Percentiles rank a stretch among this genome's conserved stretches.
phyloP scores from a whole-genome alignment of 2,329 filamentous ascomycete species.

The Colletotrichum spaethianum region DNA sequence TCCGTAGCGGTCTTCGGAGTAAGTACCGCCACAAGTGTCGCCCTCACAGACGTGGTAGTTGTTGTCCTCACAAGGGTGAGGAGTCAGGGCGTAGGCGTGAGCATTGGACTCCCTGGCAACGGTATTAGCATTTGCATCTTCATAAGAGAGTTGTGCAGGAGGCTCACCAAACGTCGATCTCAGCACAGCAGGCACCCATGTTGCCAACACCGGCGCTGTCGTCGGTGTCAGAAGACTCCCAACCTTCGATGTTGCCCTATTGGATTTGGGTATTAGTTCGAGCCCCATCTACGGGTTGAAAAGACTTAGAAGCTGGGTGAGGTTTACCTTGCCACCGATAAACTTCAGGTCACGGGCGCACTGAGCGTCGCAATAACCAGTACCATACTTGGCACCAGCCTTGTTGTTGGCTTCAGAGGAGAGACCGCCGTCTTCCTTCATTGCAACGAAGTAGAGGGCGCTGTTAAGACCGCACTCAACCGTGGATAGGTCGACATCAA shows the following conservation, averaged over 20 bases:
- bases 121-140: constrained; percentile 37
- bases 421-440: constrained; percentile 67
- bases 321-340: constrained; percentile 57
- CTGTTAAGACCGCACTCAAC: constrained; percentile 75
- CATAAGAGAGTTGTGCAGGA: not conserved
- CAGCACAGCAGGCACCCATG: constrained; percentile 45
- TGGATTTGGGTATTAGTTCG: not conserved
- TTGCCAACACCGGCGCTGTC: constrained; percentile 44
- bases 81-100: constrained; percentile 46
- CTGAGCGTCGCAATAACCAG: constrained; percentile 67
- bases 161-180: constrained; percentile 45
- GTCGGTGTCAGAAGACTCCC: constrained; percentile 43
- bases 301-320: not conserved
- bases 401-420: constrained; percentile 60
- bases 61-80: constrained; percentile 44
- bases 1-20: constrained; percentile 64
- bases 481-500: constrained; percentile 74
- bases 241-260: constrained; percentile 46
- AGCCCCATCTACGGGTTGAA: rapidly evolving
- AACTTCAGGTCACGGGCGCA: constrained; percentile 65
- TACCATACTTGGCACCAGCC: constrained; percentile 67
- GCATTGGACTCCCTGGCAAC: constrained; percentile 44
- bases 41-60: constrained; percentile 43
- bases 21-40: constrained; percentile 62
- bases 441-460: constrained; percentile 60